Evolutionary conservation across 2,329 filamentous ascomycete species (phyloP).

Genomic region (Ambrosiella cleistominuta): DNA sequence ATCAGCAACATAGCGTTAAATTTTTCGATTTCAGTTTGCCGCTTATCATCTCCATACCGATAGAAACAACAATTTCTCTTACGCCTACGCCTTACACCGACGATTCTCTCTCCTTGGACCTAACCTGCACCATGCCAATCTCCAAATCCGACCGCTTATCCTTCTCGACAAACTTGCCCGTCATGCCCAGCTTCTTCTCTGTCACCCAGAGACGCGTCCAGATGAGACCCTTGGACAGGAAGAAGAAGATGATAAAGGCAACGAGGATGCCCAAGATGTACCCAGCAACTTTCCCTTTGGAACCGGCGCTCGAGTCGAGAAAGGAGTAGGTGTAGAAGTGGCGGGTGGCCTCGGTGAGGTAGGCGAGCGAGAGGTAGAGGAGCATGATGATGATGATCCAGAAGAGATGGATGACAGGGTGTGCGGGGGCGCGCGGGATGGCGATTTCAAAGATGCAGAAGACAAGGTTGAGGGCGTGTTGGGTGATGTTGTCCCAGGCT

Average conservation of each 20-base stretch:
- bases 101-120: not conserved
- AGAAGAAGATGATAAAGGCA: slow-evolving; percentile 35
- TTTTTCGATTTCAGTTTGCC: too few species aligned
- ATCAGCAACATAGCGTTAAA: too few species aligned
- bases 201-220: slow-evolving; percentile 32
- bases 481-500: slow-evolving; percentile 50
- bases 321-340: slow-evolving; percentile 65
- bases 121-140: slow-evolving; percentile 6
- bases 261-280: slow-evolving; percentile 45
- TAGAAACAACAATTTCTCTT: not conserved
- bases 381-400: slow-evolving; percentile 53
- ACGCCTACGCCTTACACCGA: not conserved
- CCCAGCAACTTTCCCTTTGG: slow-evolving; percentile 34
- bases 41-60: not conserved
- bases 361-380: slow-evolving; percentile 57
- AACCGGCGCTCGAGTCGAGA: slow-evolving; percentile 40
- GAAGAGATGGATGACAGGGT: slow-evolving; percentile 44
- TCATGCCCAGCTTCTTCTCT: slow-evolving; percentile 27
- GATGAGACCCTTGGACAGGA: slow-evolving; percentile 32
- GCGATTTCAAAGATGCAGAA: slow-evolving; percentile 64
- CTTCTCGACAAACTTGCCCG: slow-evolving; percentile 24
- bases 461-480: slow-evolving; percentile 56
- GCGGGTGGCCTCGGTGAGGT: slow-evolving; percentile 50
- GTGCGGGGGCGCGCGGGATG: slow-evolving; percentile 45
- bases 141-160: slow-evolving; percentile 17